phyloP scores from a whole-genome alignment of 106 monocot genomes.

The Acorus calamus region DNA sequence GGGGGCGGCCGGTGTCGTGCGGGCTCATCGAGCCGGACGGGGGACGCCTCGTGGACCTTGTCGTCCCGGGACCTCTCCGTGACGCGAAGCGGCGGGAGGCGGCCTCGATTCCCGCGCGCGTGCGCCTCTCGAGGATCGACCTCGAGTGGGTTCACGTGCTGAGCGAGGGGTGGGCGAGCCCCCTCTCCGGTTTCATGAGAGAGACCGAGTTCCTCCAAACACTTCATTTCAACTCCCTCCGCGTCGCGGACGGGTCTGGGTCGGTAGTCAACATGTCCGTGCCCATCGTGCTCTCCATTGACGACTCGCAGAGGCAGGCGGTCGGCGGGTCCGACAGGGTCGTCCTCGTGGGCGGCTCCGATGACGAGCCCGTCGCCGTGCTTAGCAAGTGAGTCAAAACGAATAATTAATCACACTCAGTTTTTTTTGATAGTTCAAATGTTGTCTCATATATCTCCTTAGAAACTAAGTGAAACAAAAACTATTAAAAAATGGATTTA shows the following conservation, averaged over 20 bases:
- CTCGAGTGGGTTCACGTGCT: conserved; percentile 92
- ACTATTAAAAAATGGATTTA: too few species aligned
- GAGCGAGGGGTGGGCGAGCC: conserved; percentile 99
- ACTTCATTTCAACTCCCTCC: conserved; percentile 96
- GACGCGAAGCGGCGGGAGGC: conserved; percentile 48
- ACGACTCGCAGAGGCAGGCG: conserved; percentile 57
- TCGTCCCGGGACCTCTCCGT: conserved; percentile 30
- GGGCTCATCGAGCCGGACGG: conserved; percentile 87
- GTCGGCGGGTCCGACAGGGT: conserved; percentile 41
- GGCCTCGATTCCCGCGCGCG: conserved; percentile 11
- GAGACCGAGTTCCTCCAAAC: conserved; percentile 99
- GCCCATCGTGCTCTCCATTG: conserved; percentile 87
- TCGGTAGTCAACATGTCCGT: conserved; percentile 86
- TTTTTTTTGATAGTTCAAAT: too few species aligned
- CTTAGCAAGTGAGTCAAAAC: conserved; percentile 51
- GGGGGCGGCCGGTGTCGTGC: conserved; percentile 8
- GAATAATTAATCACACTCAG: too few species aligned
- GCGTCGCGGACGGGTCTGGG: conserved; percentile 35
- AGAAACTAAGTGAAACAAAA: too few species aligned
- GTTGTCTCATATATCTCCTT: too few species aligned
- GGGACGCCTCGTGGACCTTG: conserved; percentile 67
- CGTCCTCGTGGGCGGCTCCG: conserved; percentile 30
- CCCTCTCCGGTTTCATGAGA: conserved; percentile 88
- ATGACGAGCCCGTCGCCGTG: conserved; percentile 39
- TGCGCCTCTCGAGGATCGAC: conserved; percentile 55